These are phyloP conservation scores for Phytophthora podocarpi DNA, from an alignment of 352 stramenopile species.

Conservation along the genomic window DNA sequence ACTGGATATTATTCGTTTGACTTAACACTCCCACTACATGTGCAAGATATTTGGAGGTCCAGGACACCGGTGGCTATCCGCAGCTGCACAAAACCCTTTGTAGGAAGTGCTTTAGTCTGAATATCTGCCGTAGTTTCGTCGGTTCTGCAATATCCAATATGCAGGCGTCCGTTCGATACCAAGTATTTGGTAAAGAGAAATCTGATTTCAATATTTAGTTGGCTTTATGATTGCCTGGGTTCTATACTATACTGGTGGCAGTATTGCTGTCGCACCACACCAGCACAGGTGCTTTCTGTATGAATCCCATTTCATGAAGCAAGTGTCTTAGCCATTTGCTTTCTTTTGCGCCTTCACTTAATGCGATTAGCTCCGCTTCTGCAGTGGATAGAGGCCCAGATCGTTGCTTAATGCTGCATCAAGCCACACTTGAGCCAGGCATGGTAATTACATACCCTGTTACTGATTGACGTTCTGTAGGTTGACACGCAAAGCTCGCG, in stretches of 20 bases:
- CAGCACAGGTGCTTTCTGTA: conserved; percentile 4
- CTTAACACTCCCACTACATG: conserved; percentile 22
- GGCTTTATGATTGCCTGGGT: conserved; percentile 20
- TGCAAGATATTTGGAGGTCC: background rate
- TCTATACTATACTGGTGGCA: conserved; percentile 21
- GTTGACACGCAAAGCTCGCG: background rate
- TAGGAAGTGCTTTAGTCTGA: conserved; percentile 21
- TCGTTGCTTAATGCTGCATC: background rate
- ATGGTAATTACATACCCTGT: background rate
- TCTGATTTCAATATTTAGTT: conserved; percentile 32
- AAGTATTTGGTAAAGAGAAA: conserved; percentile 23
- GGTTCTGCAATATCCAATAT: conserved; percentile 12
- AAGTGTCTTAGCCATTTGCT: no score
- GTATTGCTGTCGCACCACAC: conserved; percentile 27
- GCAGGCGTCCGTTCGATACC: background rate
- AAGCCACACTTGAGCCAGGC: background rate
- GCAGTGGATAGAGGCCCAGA: no score
- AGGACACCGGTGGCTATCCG: conserved; percentile 14
- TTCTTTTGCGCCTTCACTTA: no score
- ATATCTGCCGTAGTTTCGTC: conserved; percentile 22
- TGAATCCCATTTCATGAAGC: conserved; percentile 22
- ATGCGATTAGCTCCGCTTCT: no score
- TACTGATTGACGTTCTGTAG: background rate
- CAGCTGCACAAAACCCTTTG: conserved; percentile 23
- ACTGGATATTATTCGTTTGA: no score